Evolutionary conservation across 371 early-diverging fungal genomes (phyloP).

Genomic region (Coemansia sp.): DNA sequence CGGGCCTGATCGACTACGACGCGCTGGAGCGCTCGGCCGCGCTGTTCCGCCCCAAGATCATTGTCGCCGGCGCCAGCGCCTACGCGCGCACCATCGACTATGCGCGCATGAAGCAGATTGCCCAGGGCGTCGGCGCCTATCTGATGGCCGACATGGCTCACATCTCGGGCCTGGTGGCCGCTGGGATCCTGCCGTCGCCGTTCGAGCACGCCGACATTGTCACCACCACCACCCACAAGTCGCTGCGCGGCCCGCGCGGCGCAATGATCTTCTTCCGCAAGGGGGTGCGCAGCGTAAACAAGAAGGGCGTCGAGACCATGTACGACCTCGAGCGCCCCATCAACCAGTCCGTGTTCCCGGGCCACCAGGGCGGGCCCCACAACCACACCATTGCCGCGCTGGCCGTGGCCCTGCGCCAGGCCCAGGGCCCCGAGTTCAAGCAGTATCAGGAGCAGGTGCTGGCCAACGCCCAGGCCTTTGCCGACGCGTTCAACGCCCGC

Average conservation of each 20-base stretch:
- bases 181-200: constrained; percentile 83
- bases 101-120: constrained; percentile 86
- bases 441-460: constrained; percentile 90
- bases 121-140: constrained; percentile 83
- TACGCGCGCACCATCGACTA: constrained; percentile 98
- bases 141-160: constrained; percentile 99
- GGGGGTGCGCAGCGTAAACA: constrained; percentile 71
- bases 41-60: constrained; percentile 94
- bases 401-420: constrained; percentile 95
- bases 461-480: constrained; percentile 87
- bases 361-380: constrained; percentile 99
- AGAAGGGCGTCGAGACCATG: constrained; percentile 79
- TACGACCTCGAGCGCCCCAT: constrained; percentile 92
- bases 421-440: constrained; percentile 77
- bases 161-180: constrained; percentile 91
- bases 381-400: constrained; percentile 99
- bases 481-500: constrained; percentile 65
- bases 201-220: constrained; percentile 98
- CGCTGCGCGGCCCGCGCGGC: constrained; percentile 98
- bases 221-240: constrained; percentile 99
- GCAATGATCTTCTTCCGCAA: constrained; percentile 98
- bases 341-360: constrained; percentile 98
- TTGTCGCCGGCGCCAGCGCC: constrained; percentile 98
- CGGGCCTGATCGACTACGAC: constrained; percentile 96
- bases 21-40: constrained; percentile 80